A percentile compares a stretch with the other conserved stretches of the same genome.
phyloP scores from a whole-genome alignment of 768 basidiomycete genomes.

The Tricholoma sp. region DNA sequence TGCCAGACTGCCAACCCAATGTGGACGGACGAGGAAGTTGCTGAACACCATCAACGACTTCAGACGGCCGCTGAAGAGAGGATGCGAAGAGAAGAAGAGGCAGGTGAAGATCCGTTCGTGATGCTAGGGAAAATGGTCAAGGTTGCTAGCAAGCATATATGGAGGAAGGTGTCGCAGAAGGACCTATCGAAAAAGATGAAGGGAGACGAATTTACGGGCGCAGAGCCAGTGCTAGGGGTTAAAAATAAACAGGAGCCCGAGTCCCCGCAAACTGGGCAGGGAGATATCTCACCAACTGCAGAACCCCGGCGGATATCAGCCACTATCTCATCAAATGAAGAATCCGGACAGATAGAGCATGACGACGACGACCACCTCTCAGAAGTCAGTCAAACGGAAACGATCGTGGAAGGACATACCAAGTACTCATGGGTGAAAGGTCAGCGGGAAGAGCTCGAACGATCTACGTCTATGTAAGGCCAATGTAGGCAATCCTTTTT shows the following conservation, averaged over 20 bases:
- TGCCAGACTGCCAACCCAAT: conserved; percentile 15
- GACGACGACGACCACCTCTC: conserved; percentile 22
- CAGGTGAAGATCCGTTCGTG: conserved; percentile 42
- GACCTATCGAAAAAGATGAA: conserved; percentile 19
- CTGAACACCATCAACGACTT: conserved; percentile 22
- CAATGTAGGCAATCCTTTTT: neutral
- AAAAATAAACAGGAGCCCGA: neutral
- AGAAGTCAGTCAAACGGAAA: conserved; percentile 22
- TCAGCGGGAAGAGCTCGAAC: conserved; percentile 3
- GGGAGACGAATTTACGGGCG: neutral
- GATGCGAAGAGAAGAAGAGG: conserved; percentile 19
- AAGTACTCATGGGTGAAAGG: conserved; percentile 14
- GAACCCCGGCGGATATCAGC: conserved; percentile 1
- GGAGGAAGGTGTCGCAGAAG: conserved; percentile 44
- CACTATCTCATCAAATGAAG: conserved; percentile 3
- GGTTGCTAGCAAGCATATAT: conserved; percentile 43
- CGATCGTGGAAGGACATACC: conserved; percentile 20
- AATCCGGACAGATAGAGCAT: conserved; percentile 17
- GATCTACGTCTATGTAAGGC: neutral
- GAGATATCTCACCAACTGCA: neutral
- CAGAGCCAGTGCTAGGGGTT: neutral
- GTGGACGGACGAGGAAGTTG: conserved; percentile 37
- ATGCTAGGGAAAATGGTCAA: conserved; percentile 48
- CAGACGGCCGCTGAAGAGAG: conserved; percentile 14
- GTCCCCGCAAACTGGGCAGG: neutral